A percentile compares a stretch with the other conserved stretches of the same genome.
Conservation (phyloP, 441 rosid genomes). For the Metrosideros polymorpha region DNA sequence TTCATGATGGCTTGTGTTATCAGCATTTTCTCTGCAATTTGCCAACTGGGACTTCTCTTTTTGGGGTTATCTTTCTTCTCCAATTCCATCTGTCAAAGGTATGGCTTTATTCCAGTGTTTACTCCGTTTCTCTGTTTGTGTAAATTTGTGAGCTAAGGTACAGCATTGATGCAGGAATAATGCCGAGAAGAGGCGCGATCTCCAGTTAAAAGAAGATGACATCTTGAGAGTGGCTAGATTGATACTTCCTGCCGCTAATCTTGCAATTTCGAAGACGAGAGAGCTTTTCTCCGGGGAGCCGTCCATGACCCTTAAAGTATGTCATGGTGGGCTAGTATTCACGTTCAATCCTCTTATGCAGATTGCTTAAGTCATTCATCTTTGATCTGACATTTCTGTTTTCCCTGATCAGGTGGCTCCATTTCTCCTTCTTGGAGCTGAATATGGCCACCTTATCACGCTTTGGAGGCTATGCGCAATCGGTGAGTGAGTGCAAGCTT, state of each 20-base stretch:
- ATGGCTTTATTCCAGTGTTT: not conserved
- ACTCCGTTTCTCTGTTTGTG: not conserved
- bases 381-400: not conserved
- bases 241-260: conserved; percentile 68
- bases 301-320: conserved; percentile 82
- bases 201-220: conserved; percentile 63
- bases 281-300: conserved; percentile 96
- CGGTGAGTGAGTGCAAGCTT: conserved; percentile 26
- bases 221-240: conserved; percentile 47
- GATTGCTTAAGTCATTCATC: not conserved
- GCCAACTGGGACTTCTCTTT: conserved; percentile 69
- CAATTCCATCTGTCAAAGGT: conserved; percentile 68
- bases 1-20: not conserved
- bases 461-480: conserved; percentile 63
- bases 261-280: conserved; percentile 52
- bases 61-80: conserved; percentile 79
- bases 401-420: conserved; percentile 57
- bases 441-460: conserved; percentile 76
- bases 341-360: not conserved
- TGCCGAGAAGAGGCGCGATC: conserved; percentile 21
- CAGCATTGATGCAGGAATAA: conserved; percentile 24
- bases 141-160: not conserved
- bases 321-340: not conserved
- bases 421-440: conserved; percentile 75
- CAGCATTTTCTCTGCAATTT: conserved; percentile 64